Base-by-base conservation (phyloP, 495 filamentous ascomycete genomes). In the Penicillium macrosclerotiorum region DNA sequence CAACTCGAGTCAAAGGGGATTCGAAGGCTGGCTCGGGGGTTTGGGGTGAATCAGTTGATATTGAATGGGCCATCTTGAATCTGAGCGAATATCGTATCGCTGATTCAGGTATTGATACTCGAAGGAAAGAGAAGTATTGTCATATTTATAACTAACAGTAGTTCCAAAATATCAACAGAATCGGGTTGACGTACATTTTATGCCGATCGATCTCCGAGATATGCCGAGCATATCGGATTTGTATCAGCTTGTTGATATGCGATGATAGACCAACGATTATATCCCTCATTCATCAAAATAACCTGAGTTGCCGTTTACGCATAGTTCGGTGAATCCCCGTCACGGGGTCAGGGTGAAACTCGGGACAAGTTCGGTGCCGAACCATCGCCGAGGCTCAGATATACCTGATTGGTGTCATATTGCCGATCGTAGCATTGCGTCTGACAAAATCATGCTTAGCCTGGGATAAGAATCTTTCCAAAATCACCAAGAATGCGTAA, bases 121-220 rank as follows among this genome's bases (percentile, higher is more conserved):
- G 30, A 16, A 27, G 7, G 19, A 6, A 12, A 18, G 14, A 16
- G 36, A 20, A 14, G 9, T 34, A 35, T 33, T 23, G 8, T 11
- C 3, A 19, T 51, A 42, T 32, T 55, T 55, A 55, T 55, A 55
- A 12, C 1, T 11, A n/a, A 16, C n/a, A 20, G 24, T 29, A 11
- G 12, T 27, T 36, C 5, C 14, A 30, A 9, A 8, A 16, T 34
- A 12, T 17, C 17, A 12, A 26, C 18, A 36, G 8, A 6, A 13
- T 35, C 12, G 13, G 12, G 36, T 18, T 6, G 8, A 23, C 18
- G 19, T 42, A 37, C 9, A n/a, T 11, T 36, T 7, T 14, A 37
- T 14, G 40, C 51, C 52, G 52, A 55, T 25, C 18, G 22, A 55
- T 55, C 52, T 51, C 52, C 52, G 52, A 55, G 25, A 44, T 44